Evolutionary conservation across 169 alveolate species (phyloP), one percentile per base, ranked within the genome.

Genomic region (Eimeria praecox): DNA sequence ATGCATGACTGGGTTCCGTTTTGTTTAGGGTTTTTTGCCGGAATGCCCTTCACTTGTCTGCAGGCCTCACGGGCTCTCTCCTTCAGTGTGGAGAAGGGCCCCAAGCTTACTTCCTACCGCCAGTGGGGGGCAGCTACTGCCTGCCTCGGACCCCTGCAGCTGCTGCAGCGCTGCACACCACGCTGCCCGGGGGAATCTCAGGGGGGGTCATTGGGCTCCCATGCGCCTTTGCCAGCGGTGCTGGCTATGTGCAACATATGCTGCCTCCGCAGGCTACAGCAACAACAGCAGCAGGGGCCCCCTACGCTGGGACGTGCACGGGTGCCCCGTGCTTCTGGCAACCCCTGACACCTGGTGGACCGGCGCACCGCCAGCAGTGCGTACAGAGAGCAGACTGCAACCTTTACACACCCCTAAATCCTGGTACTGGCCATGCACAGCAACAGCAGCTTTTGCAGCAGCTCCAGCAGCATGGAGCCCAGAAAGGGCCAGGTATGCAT

Each of bases 341-440:
- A 22, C 91, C 91, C 69, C 75, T 83, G 52, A 83, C 91, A 52
- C 91, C 91, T 44, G 88, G 88, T 49, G 75, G 91, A 46, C 54
- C 91, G 33, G 56, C 22, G 54, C 91, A 54, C 16, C 91, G 73
- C 75, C 91, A 83, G 71, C 52, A 83, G 52, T 52, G 35, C 91
- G 1, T 52, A 27, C 91, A 49, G 54, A 83, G 38, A 33, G 91
- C 38, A 54, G 91, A 83, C 2, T 46, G 91, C 90, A 52, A 22
- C 66, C 33, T 30, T 9, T 83, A 83, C 73, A 49, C 91, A 52
- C 35, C 49, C 75, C 27, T 27, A 9, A 83, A 83, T 52, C 73
- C 44, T 30, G 71, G 52, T 52, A 52, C 52, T 46, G 22, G 52
- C 75, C 64, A 78, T 44, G 42, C 88, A 46, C 88, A 78, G 62